Percentiles rank a stretch among this genome's conserved stretches.
phyloP scores from a whole-genome alignment of 139 green algal genomes.

The Mychonastes homosphaera region DNA sequence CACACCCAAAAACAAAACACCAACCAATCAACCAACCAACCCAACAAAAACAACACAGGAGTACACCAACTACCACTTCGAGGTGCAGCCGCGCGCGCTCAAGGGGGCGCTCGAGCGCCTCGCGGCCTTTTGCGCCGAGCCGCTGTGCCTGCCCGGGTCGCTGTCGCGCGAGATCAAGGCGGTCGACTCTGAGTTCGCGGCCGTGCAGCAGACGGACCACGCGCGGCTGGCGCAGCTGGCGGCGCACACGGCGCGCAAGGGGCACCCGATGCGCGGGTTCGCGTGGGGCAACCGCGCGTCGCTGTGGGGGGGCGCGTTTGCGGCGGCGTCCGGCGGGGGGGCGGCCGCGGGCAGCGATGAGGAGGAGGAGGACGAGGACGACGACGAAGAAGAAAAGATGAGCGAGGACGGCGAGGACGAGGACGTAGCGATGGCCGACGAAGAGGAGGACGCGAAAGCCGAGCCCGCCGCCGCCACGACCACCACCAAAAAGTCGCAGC shows the following conservation, averaged over 20 bases:
- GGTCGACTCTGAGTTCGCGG: slow-evolving; percentile 76
- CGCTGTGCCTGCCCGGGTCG: slow-evolving; percentile 56
- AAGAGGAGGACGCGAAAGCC: too few species aligned
- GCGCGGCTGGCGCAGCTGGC: slow-evolving; percentile 73
- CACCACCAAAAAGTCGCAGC: too few species aligned
- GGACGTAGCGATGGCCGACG: too few species aligned
- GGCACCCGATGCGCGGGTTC: slow-evolving; percentile 40
- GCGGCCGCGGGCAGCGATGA: slow-evolving; percentile 47
- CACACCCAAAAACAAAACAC: not conserved
- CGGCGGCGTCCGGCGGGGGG: too few species aligned
- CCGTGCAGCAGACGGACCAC: slow-evolving; percentile 73
- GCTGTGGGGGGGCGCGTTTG: too few species aligned
- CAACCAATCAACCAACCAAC: too few species aligned
- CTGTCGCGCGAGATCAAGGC: slow-evolving; percentile 86
- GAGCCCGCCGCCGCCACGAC: too few species aligned
- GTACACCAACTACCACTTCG: slow-evolving; percentile 86
- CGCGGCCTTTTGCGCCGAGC: slow-evolving; percentile 86
- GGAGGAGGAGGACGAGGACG: slow-evolving; percentile 56
- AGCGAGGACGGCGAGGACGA: too few species aligned
- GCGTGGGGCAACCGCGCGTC: slow-evolving; percentile 81
- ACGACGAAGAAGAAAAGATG: too few species aligned
- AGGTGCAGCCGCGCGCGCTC: slow-evolving; percentile 64
- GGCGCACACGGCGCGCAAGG: slow-evolving; percentile 57
- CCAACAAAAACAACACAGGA: slow-evolving; percentile 38
- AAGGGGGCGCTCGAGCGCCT: slow-evolving; percentile 81